Evolutionary conservation across 768 basidiomycete genomes (phyloP), one percentile per base, ranked within the genome.

Genomic region (Cyathus striatus): DNA sequence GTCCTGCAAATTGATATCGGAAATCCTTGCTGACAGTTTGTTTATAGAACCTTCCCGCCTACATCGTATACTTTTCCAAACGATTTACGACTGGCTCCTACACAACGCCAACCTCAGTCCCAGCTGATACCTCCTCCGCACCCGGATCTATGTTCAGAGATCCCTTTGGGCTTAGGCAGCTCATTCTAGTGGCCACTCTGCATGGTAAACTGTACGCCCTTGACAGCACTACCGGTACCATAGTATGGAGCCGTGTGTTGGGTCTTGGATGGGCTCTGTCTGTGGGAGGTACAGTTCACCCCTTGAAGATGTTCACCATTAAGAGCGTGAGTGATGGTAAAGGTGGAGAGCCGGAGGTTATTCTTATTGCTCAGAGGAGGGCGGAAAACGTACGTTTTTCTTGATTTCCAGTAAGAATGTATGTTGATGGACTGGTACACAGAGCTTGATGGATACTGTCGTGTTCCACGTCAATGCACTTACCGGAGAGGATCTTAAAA

Each of bases 111-210:
- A 66, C 65, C 25, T 69, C 63, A 17, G 49, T 60, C 22, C 51
- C 69, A 4, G 47, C 13, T 10, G 10, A 61, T 22, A 51, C 62
- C 17, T 54, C 66, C 6, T 58, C 67, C 18, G 58, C 61, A 13
- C 48, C 56, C 23, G 68, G 65, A 18, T 45, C 63, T 0, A 67
- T 83, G 1, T 65, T 70, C 45, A 79, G 89, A 4, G 91, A 94
- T 54, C 62, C 81, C 0, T 95, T 94, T 57, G 92, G 91, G 0
- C 90, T 96, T 64, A 74, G 85, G 26, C 90, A 96, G 56, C 60
- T 96, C 22, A 76, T 94, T 35, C 76, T 95, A 3, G 73, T 69
- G 5, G 86, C 81, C 0, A 90, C 87, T 3, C 50, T 68, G 1
- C 68, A 75, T 22, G 90, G 91, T 2, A 91, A 90, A 53, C 50